Conservation (phyloP, 1,139 yeast genomes). For the Saccharomyces pastorianus region DNA sequence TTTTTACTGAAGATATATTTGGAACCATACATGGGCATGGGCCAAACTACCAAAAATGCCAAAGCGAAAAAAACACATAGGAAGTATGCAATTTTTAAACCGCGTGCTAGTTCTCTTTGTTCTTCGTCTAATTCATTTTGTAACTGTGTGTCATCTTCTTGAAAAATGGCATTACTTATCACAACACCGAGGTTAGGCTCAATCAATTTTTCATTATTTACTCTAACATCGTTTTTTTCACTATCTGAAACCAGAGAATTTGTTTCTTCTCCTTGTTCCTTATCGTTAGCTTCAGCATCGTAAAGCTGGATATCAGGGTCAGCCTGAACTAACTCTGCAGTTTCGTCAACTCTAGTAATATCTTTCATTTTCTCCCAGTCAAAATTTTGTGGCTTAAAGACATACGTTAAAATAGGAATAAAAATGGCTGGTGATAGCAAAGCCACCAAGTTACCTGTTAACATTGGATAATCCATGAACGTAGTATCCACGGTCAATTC, state of each 20-base stretch:
- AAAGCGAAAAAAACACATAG: constrained; percentile 52
- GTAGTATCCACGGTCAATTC: constrained; percentile 53
- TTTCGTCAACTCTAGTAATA: constrained; percentile 60
- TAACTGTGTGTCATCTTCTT: constrained; percentile 22
- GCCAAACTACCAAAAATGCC: constrained; percentile 63
- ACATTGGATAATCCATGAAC: constrained; percentile 73
- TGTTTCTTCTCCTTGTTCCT: constrained; percentile 8
- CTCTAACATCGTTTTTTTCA: constrained; percentile 26
- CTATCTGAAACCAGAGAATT: constrained; percentile 17
- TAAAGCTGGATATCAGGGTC: constrained; percentile 12
- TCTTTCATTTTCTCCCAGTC: constrained; percentile 57
- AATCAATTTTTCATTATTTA: constrained; percentile 36
- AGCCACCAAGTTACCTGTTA: constrained; percentile 80
- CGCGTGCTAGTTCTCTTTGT: constrained; percentile 37
- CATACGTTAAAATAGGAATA: constrained; percentile 56
- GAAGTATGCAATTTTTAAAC: constrained; percentile 48
- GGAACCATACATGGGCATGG: constrained; percentile 83
- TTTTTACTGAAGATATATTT: constrained; percentile 59
- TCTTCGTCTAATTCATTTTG: constrained; percentile 39
- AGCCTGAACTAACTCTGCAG: constrained; percentile 41
- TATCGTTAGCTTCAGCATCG: constrained; percentile 29
- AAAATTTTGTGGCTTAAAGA: constrained; percentile 61
- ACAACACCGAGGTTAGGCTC: constrained; percentile 18
- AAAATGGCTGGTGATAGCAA: constrained; percentile 63
- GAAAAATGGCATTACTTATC: constrained; percentile 2